Base-by-base conservation (phyloP, 805 yeast species). In the Candida taoyuanica region DNA sequence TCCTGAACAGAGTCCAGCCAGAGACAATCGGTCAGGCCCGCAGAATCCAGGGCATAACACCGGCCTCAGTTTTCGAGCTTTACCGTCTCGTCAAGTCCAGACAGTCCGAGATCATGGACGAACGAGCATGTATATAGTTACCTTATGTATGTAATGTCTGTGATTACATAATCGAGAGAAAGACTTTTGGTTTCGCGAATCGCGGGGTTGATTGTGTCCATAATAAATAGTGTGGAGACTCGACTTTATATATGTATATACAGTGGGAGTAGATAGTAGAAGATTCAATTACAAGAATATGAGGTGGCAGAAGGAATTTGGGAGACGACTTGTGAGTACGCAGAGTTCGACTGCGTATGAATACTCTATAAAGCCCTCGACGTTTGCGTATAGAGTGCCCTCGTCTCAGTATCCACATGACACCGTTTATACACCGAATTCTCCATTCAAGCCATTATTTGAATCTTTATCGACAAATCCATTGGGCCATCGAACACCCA, bases 21-120 rank as follows among this genome's bases (percentile, higher is more conserved):
- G 76, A 76, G 37, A 93, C 97, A 0, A 76, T 93, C 31, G 98
- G 98, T 0, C 98, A 93, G 58, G 98, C 98, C 0, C 73, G 95
- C 56, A 70, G 98, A 49, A 83, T 91, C 11, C 95, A 93, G 53
- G 98, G 98, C 1, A 79, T 93, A 3, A 91, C 98, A 0, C 96
- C 98, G 0, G 91, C 96, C 0, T 93, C 96, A 0, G 67, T 86
- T 14, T 83, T 87, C 46, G 94, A 85, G 55, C 67, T 89, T 33
- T 85, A 80, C 55, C 68, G 79, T 44, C 57, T 82, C 39, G 68
- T 56, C 5, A 61, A 57, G 43, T 35, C 55, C 9, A 51, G 54
- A 34, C 64, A 59, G 37, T 35, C 40, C 1, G 52, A 49, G 26
- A 45, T 53, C 32, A 47, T 25, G 34, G 42, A 43, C 21, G 54